A percentile compares a stretch with the other conserved stretches of the same genome.
Conservation (phyloP, 2,329 filamentous ascomycete species). For the Cladobotryum protrusum region DNA sequence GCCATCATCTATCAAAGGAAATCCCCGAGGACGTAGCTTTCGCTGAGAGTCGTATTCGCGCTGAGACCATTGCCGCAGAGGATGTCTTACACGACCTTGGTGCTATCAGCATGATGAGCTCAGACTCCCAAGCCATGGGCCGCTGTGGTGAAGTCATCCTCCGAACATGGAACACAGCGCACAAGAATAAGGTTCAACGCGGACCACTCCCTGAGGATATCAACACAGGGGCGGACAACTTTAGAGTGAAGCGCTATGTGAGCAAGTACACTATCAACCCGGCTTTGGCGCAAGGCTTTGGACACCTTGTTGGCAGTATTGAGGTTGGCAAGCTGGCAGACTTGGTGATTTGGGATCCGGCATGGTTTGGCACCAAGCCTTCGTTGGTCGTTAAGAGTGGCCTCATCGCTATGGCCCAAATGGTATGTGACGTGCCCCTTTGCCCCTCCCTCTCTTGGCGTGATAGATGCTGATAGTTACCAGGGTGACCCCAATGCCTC, state of each 20-base stretch:
- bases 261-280: constrained; percentile 97
- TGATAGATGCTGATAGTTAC: constrained; percentile 5
- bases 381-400: constrained; percentile 78
- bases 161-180: constrained; percentile 92
- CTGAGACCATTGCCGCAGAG: constrained; percentile 93
- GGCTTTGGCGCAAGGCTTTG: constrained; percentile 84
- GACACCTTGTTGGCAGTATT: constrained; percentile 76
- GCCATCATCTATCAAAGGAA: constrained; percentile 86
- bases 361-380: constrained; percentile 84
- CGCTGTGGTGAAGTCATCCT: constrained; percentile 90
- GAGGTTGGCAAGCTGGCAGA: constrained; percentile 89
- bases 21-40: constrained; percentile 96
- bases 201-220: constrained; percentile 71
- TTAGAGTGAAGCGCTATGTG: constrained; percentile 84
- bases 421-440: constrained; percentile 49
- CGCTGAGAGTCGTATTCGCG: constrained; percentile 87
- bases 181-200: constrained; percentile 90
- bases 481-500: constrained; percentile 75
- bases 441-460: not conserved
- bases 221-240: constrained; percentile 77
- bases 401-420: constrained; percentile 74
- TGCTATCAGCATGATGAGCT: constrained; percentile 96
- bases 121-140: constrained; percentile 94
- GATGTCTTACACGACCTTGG: constrained; percentile 93
- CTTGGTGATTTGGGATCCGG: constrained; percentile 78